Conservation (phyloP, 257 asterid genomes). For the Plantago ovata region DNA sequence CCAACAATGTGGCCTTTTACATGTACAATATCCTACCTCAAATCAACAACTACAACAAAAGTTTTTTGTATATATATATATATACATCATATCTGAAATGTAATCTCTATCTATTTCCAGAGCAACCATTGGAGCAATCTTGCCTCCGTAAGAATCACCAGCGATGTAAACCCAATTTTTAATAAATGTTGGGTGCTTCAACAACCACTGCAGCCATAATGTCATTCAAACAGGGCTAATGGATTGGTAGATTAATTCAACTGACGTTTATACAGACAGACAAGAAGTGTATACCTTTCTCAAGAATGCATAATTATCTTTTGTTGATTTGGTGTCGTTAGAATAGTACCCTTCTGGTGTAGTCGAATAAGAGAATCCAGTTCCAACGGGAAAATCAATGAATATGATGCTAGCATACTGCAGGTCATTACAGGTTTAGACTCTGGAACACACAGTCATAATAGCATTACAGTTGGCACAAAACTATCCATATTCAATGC, state of each 20-base stretch:
- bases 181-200: constrained; percentile 33
- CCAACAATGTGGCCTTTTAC: too few relatives aligned
- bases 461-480: too few relatives aligned
- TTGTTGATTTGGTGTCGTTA: constrained; percentile 9
- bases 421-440: neutral
- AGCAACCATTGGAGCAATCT: constrained; percentile 36
- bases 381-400: constrained; percentile 26
- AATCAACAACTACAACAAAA: neutral
- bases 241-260: neutral
- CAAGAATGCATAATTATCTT: constrained; percentile 11
- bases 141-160: constrained; percentile 63
- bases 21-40: too few relatives aligned
- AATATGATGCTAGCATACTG: constrained; percentile 27
- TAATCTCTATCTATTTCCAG: constrained; percentile 39
- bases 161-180: constrained; percentile 37
- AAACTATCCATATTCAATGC: too few relatives aligned
- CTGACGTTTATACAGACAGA: too few relatives aligned
- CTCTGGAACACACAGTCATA: too few relatives aligned
- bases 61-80: too few relatives aligned
- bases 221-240: neutral
- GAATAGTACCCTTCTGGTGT: constrained; percentile 6
- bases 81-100: too few relatives aligned
- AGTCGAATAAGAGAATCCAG: constrained; percentile 27
- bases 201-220: constrained; percentile 45
- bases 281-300: constrained; percentile 26